Conservation (phyloP, 1,139 yeast species). For the Diutina sp. region DNA sequence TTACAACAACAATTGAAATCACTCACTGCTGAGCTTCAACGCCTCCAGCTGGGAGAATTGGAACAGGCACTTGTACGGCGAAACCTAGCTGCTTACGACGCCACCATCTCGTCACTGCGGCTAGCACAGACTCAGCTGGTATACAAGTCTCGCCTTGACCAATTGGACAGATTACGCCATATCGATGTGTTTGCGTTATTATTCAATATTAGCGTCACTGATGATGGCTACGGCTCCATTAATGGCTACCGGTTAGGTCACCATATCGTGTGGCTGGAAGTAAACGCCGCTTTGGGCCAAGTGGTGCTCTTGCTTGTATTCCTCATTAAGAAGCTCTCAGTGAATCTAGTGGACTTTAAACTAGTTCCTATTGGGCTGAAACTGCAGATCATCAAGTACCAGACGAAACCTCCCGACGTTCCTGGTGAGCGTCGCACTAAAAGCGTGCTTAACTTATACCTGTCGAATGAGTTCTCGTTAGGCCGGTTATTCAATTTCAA, state of each 20-base stretch:
- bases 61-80: constrained; percentile 28
- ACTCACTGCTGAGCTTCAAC: constrained; percentile 26
- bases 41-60: constrained; percentile 27
- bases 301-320: constrained; percentile 58
- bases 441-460: constrained; percentile 35
- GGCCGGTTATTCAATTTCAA: constrained; percentile 61
- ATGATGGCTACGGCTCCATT: constrained; percentile 72
- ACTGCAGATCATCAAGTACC: constrained; percentile 56
- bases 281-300: constrained; percentile 89
- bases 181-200: constrained; percentile 74
- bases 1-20: constrained; percentile 25
- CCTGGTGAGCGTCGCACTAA: constrained; percentile 3
- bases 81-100: constrained; percentile 40
- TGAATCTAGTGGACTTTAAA: constrained; percentile 46
- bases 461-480: constrained; percentile 54
- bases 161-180: constrained; percentile 56
- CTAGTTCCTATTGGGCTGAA: constrained; percentile 78
- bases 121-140: constrained; percentile 49
- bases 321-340: constrained; percentile 41
- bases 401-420: constrained; percentile 3
- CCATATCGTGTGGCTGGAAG: constrained; percentile 78
- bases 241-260: constrained; percentile 74
- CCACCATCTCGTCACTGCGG: constrained; percentile 34
- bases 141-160: constrained; percentile 47
- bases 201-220: constrained; percentile 57